phyloP scores from a whole-genome alignment of 176 grass and related monocot genomes.

The Aegilops longissima region DNA sequence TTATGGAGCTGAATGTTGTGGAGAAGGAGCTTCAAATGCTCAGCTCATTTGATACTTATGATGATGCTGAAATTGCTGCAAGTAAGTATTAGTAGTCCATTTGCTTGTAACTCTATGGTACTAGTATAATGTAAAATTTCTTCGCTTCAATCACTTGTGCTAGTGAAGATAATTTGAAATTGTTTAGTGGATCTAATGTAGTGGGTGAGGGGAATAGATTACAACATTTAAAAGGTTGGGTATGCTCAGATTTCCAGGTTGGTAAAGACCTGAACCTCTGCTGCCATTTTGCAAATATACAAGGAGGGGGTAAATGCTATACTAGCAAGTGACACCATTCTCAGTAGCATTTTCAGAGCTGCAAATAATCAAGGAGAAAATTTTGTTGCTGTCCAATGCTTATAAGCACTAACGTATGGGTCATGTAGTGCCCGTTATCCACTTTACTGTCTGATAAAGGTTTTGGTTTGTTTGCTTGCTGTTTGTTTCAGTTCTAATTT shows the following conservation, averaged over 20 bases:
- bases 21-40: constrained; percentile 63
- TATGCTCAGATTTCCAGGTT: background rate
- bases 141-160: background rate
- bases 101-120: background rate
- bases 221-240: constrained; percentile 3
- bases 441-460: background rate
- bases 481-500: constrained; percentile 7
- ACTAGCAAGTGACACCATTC: background rate
- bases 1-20: constrained; percentile 39
- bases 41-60: constrained; percentile 42
- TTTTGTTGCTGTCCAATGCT: background rate
- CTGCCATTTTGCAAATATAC: background rate
- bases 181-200: constrained; percentile 25
- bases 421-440: background rate
- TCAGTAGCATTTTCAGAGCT: background rate
- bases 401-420: background rate
- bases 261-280: constrained; percentile 23
- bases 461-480: constrained; percentile 9
- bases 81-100: constrained; percentile 21
- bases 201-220: background rate
- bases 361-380: background rate
- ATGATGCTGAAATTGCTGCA: constrained; percentile 4
- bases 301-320: background rate
- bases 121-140: background rate
- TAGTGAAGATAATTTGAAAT: background rate